These are phyloP conservation scores for Phytophthora gonapodyides DNA, from an alignment of 352 stramenopile genomes.

Conservation along the genomic window DNA sequence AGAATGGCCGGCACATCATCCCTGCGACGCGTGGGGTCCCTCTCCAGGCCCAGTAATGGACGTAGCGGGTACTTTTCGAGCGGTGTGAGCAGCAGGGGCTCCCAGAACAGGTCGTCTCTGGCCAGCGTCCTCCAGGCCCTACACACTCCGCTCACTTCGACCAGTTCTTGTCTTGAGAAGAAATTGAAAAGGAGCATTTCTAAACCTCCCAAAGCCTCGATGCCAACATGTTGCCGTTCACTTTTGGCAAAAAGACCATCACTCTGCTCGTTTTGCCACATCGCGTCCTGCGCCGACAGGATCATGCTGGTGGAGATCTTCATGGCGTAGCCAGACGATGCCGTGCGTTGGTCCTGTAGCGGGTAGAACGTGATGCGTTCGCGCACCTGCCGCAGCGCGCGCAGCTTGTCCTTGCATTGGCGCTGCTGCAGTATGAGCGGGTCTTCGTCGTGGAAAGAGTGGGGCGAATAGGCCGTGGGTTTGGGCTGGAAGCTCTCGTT, in stretches of 20 bases:
- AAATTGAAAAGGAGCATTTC: slow-evolving; percentile 73
- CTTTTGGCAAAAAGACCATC: slow-evolving; percentile 10
- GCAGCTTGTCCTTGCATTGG: slow-evolving; percentile 65
- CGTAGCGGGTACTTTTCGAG: slow-evolving; percentile 71
- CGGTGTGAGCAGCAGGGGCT: slow-evolving; percentile 61
- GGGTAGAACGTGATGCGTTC: slow-evolving; percentile 50
- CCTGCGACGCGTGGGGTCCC: slow-evolving; percentile 8
- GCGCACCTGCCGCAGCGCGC: slow-evolving; percentile 56
- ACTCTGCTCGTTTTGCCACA: slow-evolving; percentile 15
- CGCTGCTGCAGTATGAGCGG: slow-evolving; percentile 59
- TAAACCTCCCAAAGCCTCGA: slow-evolving; percentile 56
- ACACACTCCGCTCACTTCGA: slow-evolving; percentile 56
- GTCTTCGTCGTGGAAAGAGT: slow-evolving; percentile 52
- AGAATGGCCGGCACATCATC: slow-evolving; percentile 62
- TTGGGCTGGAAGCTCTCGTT: slow-evolving; percentile 66
- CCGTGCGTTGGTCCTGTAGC: slow-evolving; percentile 10
- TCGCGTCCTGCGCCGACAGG: slow-evolving; percentile 45
- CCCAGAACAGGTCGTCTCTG: slow-evolving; percentile 68
- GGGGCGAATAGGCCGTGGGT: slow-evolving; percentile 71
- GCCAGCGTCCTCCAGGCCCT: slow-evolving; percentile 58
- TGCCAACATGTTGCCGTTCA: slow-evolving; percentile 31
- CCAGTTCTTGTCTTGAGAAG: slow-evolving; percentile 49
- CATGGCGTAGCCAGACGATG: slow-evolving; percentile 35
- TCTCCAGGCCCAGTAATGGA: slow-evolving; percentile 50
- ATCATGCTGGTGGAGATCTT: slow-evolving; percentile 63